A percentile compares a stretch with the other conserved stretches of the same genome.
These are phyloP conservation scores for Heritiera fomes DNA, from an alignment of 345 rosid species.

Conservation along the genomic window DNA sequence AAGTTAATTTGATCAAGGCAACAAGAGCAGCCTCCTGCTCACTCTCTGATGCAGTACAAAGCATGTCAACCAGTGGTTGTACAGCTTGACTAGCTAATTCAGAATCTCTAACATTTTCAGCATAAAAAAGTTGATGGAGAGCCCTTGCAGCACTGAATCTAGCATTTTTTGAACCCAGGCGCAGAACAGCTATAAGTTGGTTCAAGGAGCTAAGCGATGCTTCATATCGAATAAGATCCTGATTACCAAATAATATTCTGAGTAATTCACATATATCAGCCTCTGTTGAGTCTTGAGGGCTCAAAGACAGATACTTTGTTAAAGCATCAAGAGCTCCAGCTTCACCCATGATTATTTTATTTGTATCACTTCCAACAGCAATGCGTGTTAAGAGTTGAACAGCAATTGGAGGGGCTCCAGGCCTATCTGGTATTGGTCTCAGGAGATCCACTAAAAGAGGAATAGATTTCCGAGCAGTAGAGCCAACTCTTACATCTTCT, in stretches of 20 bases:
- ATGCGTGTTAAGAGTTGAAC: slow-evolving; percentile 63
- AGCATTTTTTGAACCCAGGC: slow-evolving; percentile 70
- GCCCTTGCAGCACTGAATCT: slow-evolving; percentile 86
- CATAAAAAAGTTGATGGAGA: slow-evolving; percentile 67
- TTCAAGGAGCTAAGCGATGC: slow-evolving; percentile 69
- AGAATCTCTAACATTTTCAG: slow-evolving; percentile 63
- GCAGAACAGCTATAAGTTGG: slow-evolving; percentile 87
- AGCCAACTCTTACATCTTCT: slow-evolving; percentile 75
- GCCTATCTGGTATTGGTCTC: slow-evolving; percentile 87
- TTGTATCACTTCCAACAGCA: slow-evolving; percentile 71
- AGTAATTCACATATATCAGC: slow-evolving; percentile 66
- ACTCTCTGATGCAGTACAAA: slow-evolving; percentile 61
- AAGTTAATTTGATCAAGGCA: slow-evolving; percentile 68
- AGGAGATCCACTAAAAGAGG: slow-evolving; percentile 84
- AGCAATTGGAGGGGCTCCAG: slow-evolving; percentile 78
- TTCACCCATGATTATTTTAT: slow-evolving; percentile 77
- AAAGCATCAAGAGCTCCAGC: slow-evolving; percentile 91
- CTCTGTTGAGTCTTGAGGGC: slow-evolving; percentile 86
- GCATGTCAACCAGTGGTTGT: slow-evolving; percentile 87
- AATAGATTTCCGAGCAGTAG: slow-evolving; percentile 71
- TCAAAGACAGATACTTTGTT: slow-evolving; percentile 68
- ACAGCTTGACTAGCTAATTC: slow-evolving; percentile 76
- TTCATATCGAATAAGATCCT: slow-evolving; percentile 65
- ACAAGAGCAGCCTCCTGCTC: slow-evolving; percentile 77
- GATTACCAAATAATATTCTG: slow-evolving; percentile 66